These are phyloP conservation scores for Fragilaria radians DNA, from an alignment of 108 stramenopile species.

Conservation along the genomic window DNA sequence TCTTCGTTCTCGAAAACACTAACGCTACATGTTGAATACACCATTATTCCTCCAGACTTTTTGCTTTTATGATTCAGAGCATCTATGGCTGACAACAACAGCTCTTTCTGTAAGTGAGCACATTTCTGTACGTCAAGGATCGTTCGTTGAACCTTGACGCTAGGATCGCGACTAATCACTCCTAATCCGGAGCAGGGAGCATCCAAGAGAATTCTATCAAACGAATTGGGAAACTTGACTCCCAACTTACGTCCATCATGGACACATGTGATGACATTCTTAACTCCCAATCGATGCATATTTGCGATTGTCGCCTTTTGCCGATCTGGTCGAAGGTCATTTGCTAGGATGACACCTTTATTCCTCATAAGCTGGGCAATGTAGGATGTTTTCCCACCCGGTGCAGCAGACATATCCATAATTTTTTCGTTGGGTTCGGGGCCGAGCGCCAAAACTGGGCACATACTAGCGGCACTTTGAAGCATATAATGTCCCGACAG, in stretches of 20 bases:
- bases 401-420: slow-evolving; percentile 96
- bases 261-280: slow-evolving; percentile 87
- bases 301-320: slow-evolving; percentile 98
- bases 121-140: slow-evolving; percentile 85
- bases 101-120: slow-evolving; percentile 96
- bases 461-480: slow-evolving; percentile 97
- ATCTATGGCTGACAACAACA: slow-evolving; percentile 96
- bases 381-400: slow-evolving; percentile 98
- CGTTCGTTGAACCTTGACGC: slow-evolving; percentile 94
- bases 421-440: slow-evolving; percentile 94
- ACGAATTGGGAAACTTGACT: slow-evolving; percentile 71
- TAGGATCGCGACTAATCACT: slow-evolving; percentile 95
- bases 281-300: slow-evolving; percentile 95
- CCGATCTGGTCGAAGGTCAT: slow-evolving; percentile 90
- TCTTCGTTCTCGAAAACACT: slow-evolving; percentile 96
- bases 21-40: slow-evolving; percentile 99
- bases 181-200: slow-evolving; percentile 98
- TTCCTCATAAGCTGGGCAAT: slow-evolving; percentile 97
- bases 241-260: slow-evolving; percentile 94
- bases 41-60: slow-evolving; percentile 92
- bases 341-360: slow-evolving; percentile 91
- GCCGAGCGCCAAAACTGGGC: slow-evolving; percentile 91
- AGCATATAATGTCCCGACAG: slow-evolving; percentile 99
- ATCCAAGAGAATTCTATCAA: slow-evolving; percentile 96
- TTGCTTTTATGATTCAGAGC: slow-evolving; percentile 85